Evolutionary conservation across 176 grass and related monocot species (phyloP).

Genomic region (Zoysia pacifica): DNA sequence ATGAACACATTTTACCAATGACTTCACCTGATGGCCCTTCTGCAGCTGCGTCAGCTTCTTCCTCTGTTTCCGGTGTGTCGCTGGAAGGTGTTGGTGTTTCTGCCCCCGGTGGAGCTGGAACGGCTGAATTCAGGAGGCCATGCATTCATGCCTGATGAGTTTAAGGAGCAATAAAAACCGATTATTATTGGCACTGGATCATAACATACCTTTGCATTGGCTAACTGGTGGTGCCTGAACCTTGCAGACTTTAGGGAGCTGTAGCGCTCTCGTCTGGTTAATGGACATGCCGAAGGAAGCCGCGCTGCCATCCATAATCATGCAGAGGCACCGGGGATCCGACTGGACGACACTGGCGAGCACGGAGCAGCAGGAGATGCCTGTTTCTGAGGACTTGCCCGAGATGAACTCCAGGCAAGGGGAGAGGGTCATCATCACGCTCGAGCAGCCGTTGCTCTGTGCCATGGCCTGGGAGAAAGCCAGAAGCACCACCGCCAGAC

Average conservation of each 20-base stretch:
- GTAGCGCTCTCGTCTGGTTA: constrained; percentile 70
- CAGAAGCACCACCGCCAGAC: neutral
- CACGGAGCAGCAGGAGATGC: constrained; percentile 68
- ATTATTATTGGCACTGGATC: neutral
- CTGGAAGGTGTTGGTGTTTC: constrained; percentile 16
- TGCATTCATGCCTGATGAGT: neutral
- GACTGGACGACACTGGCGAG: constrained; percentile 60
- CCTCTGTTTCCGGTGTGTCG: neutral
- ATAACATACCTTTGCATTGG: constrained; percentile 59
- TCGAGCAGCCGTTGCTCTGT: constrained; percentile 58
- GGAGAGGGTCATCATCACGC: constrained; percentile 74
- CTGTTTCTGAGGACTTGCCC: constrained; percentile 42
- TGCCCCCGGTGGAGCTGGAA: constrained; percentile 6
- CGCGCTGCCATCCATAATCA: constrained; percentile 52
- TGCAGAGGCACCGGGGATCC: constrained; percentile 81
- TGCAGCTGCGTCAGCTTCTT: constrained; percentile 2
- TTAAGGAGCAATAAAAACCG: neutral
- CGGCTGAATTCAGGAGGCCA: neutral
- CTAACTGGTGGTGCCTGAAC: constrained; percentile 61
- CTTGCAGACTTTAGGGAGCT: constrained; percentile 63
- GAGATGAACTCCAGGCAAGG: constrained; percentile 83
- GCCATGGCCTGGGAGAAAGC: constrained; percentile 8
- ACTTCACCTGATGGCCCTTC: constrained; percentile 43
- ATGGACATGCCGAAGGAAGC: constrained; percentile 60
- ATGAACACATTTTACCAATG: constrained; percentile 7